Conservation (phyloP, 1,284 basidiomycete genomes). For the Naganishia sp. region DNA sequence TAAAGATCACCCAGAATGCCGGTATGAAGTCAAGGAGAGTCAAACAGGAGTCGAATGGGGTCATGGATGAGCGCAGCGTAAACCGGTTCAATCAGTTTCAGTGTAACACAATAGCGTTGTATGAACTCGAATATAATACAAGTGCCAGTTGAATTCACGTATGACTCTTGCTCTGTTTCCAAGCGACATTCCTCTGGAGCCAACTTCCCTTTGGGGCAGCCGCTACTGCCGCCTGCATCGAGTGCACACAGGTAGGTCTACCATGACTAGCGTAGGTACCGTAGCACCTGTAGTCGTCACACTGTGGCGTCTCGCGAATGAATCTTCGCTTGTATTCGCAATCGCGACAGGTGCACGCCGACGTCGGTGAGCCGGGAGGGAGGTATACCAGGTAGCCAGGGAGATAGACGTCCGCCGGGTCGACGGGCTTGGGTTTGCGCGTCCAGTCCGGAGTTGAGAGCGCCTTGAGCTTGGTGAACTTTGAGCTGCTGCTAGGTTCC, state of each 20-base stretch:
- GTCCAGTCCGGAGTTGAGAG: too few species aligned
- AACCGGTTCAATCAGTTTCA: too few species aligned
- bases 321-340: not conserved
- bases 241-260: too few species aligned
- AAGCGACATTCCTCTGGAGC: slow-evolving; percentile 2
- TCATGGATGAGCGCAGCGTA: slow-evolving; percentile 10
- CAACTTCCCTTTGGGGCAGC: not conserved
- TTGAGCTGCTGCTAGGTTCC: too few species aligned
- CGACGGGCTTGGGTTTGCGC: too few species aligned
- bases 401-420: too few species aligned
- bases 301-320: not conserved
- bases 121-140: too few species aligned
- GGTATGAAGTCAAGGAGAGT: slow-evolving; percentile 15
- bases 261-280: not conserved
- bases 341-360: not conserved
- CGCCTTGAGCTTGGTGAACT: too few species aligned
- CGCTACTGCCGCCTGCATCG: too few species aligned
- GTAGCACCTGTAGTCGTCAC: not conserved
- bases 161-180: slow-evolving; percentile 3
- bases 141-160: not conserved
- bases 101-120: not conserved
- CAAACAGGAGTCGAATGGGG: slow-evolving; percentile 25
- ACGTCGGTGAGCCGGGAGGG: too few species aligned
- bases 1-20: slow-evolving; percentile 32
- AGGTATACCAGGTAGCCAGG: too few species aligned